phyloP scores from a whole-genome alignment of 2,329 filamentous ascomycete genomes.

The Fusarium citri region DNA sequence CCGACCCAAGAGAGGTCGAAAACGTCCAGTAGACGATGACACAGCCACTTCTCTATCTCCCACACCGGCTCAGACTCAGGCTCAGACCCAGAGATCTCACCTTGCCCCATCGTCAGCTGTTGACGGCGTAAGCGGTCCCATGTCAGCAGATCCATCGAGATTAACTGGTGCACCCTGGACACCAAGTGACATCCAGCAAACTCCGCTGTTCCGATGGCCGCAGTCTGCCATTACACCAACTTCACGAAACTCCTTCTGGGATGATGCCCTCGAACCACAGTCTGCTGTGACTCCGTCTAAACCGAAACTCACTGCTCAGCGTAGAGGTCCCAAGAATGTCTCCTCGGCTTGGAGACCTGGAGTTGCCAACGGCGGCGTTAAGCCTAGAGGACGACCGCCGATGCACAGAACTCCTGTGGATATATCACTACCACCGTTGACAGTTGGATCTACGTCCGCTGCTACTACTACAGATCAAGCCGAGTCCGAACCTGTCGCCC shows the following conservation, averaged over 20 bases:
- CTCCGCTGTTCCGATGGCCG: slow-evolving; percentile 76
- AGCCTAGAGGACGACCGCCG: slow-evolving; percentile 82
- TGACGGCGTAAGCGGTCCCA: slow-evolving; percentile 59
- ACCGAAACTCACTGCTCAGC: slow-evolving; percentile 57
- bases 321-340: slow-evolving; percentile 85
- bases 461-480: neutral
- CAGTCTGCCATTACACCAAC: slow-evolving; percentile 81
- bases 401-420: slow-evolving; percentile 71
- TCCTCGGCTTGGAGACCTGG: slow-evolving; percentile 89
- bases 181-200: slow-evolving; percentile 58
- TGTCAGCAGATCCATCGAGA: slow-evolving; percentile 60
- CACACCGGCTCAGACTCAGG: slow-evolving; percentile 57
- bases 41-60: slow-evolving; percentile 52
- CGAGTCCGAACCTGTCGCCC: slow-evolving; percentile 23
- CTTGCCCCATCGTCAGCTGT: slow-evolving; percentile 64
- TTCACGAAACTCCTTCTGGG: slow-evolving; percentile 65
- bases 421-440: slow-evolving; percentile 51
- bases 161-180: slow-evolving; percentile 52
- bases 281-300: slow-evolving; percentile 79
- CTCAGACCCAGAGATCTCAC: slow-evolving; percentile 74
- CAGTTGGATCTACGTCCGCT: slow-evolving; percentile 15
- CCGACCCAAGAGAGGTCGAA: slow-evolving; percentile 70
- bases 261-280: slow-evolving; percentile 71
- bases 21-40: slow-evolving; percentile 73
- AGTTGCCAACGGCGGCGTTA: slow-evolving; percentile 71